phyloP scores from a whole-genome alignment of 345 rosid genomes.

The Euclidium syriacum region DNA sequence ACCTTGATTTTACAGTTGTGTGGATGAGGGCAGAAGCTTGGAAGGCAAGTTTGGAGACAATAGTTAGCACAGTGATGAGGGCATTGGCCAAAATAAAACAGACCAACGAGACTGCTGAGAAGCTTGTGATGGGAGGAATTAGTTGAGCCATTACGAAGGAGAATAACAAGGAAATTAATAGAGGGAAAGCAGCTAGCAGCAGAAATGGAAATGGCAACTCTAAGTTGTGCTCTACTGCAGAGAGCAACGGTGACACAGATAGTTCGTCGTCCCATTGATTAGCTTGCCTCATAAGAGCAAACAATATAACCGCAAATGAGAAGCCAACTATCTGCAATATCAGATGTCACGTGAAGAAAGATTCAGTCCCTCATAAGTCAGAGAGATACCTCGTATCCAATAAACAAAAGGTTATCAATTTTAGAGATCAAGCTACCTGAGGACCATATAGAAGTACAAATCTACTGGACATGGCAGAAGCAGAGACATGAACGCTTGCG shows the following conservation, averaged over 20 bases:
- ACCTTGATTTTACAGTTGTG: slow-evolving; percentile 66
- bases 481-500: slow-evolving; percentile 56
- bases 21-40: slow-evolving; percentile 65
- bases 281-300: slow-evolving; percentile 82
- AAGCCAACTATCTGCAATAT: slow-evolving; percentile 35
- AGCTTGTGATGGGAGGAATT: slow-evolving; percentile 64
- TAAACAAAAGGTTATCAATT: not conserved
- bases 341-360: slow-evolving; percentile 12
- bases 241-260: slow-evolving; percentile 67
- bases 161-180: slow-evolving; percentile 45
- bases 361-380: slow-evolving; percentile 5
- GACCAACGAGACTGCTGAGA: slow-evolving; percentile 50
- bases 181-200: slow-evolving; percentile 51
- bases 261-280: slow-evolving; percentile 58
- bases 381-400: not conserved
- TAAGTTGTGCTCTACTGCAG: slow-evolving; percentile 76
- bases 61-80: slow-evolving; percentile 41
- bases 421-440: slow-evolving; percentile 44
- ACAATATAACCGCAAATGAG: slow-evolving; percentile 60
- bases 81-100: slow-evolving; percentile 85
- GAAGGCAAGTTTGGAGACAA: slow-evolving; percentile 64
- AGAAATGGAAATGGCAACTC: slow-evolving; percentile 71
- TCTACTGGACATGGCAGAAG: slow-evolving; percentile 64
- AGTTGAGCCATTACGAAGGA: slow-evolving; percentile 64
- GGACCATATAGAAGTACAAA: slow-evolving; percentile 70